Base-by-base conservation (phyloP, 1,284 basidiomycete genomes). In the Apiotrichum akiyoshidainum region DNA sequence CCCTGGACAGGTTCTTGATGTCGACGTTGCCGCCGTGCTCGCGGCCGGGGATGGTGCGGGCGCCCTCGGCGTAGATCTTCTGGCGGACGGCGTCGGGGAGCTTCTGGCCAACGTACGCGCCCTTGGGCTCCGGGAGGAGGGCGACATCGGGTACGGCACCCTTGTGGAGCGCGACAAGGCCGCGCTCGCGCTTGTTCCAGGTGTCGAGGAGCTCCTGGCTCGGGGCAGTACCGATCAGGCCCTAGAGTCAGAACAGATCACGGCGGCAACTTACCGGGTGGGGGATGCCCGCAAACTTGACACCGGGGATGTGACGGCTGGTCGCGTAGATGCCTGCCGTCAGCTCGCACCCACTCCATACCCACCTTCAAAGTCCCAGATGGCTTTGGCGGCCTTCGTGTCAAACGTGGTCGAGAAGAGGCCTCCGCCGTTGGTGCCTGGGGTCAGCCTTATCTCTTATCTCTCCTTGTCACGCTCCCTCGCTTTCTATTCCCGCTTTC, bases 1-100 rank as follows among this genome's bases (percentile, higher is more conserved):
- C 3, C 31, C 53, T 14, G 33, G 53, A 31, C 26, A 31, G 26
- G 26, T 31, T 40, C 56, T 61, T 61, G 75, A 89, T 89, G 76
- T 90, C 88, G 67, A 87, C 88, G 65, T 90, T 90, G 26, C 88
- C 87, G n/a, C 88, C 88, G 71, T 89, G 87, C 72, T 89, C 87
- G 26, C 87, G 74, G n/a, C 85, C 86, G 8, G 88, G 88, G 50
- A 88, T 80, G 0, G 88, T 90, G 59, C 88, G 80, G 33, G 88
- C 87, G 17, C 88, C 88, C 65, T 90, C 87, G 37, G 68, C 70
- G 17, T 81, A 80, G 61, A 90, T 85, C 78, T 82, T 86, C 63
- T 82, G 77, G 57, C 74, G 71, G 1, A 86, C 70, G 1, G 81
- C 79, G 2, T 78, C 71, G 14, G 78, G 67, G 9, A 89, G 57